phyloP scores from a whole-genome alignment of 176 grass and related monocot genomes.

The Oryza brachyantha region DNA sequence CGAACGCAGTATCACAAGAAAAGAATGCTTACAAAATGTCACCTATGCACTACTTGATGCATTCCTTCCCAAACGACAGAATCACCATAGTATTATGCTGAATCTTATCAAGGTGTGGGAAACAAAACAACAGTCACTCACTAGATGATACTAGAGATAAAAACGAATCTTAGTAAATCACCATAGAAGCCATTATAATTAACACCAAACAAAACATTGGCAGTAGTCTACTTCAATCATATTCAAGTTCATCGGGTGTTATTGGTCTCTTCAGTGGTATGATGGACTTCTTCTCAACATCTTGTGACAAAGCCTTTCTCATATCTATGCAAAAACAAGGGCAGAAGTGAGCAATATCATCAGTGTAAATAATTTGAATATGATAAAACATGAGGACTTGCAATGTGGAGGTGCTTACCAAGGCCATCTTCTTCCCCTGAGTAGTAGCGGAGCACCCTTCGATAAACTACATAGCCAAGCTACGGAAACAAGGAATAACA shows the following conservation, averaged over 20 bases:
- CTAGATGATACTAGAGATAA: not conserved
- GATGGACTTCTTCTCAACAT: slow-evolving; percentile 90
- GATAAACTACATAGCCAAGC: slow-evolving; percentile 95
- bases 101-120: not conserved
- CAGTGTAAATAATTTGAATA: not conserved
- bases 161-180: not conserved
- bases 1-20: not conserved
- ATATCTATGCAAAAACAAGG: slow-evolving; percentile 56
- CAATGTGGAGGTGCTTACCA: slow-evolving; percentile 46
- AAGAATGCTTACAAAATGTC: not conserved
- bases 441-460: slow-evolving; percentile 96
- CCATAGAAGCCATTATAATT: not conserved
- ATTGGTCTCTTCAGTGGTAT: slow-evolving; percentile 90
- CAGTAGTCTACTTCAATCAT: slow-evolving; percentile 54
- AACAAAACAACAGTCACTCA: not conserved
- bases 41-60: not conserved
- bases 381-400: not conserved
- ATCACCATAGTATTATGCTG: not conserved
- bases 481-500: slow-evolving; percentile 20
- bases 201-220: not conserved
- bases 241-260: slow-evolving; percentile 98
- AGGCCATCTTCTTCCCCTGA: slow-evolving; percentile 99
- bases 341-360: slow-evolving; percentile 2
- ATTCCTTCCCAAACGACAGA: not conserved
- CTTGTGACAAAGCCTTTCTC: slow-evolving; percentile 90